Conservation (phyloP, 176 grass and related monocot species). For the Tuctoria greenei region DNA sequence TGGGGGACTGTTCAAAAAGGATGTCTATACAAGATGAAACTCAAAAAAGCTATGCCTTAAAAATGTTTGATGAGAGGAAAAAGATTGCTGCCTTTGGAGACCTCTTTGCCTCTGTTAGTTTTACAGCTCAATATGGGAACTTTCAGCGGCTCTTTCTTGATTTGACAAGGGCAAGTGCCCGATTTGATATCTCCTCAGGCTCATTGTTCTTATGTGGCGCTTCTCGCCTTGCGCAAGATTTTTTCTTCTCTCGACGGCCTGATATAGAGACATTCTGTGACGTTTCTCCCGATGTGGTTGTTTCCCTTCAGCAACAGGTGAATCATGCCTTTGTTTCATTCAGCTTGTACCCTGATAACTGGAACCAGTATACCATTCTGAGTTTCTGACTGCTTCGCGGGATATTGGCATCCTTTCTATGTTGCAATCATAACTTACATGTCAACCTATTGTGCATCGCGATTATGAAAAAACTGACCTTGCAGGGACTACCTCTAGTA, state of each 20-base stretch:
- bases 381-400: background rate
- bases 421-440: background rate
- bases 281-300: constrained; percentile 71
- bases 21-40: constrained; percentile 30
- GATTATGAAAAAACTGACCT: background rate
- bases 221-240: constrained; percentile 61
- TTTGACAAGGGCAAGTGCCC: constrained; percentile 63
- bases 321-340: constrained; percentile 18
- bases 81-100: constrained; percentile 63
- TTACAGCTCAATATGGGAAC: constrained; percentile 81
- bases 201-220: constrained; percentile 70
- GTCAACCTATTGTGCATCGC: background rate
- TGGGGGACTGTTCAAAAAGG: constrained; percentile 62
- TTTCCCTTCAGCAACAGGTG: constrained; percentile 95
- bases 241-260: constrained; percentile 64
- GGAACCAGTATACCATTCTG: background rate
- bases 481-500: background rate
- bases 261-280: constrained; percentile 55
- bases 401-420: background rate
- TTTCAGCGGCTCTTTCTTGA: constrained; percentile 91
- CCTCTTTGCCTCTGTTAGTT: constrained; percentile 77
- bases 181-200: constrained; percentile 71
- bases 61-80: constrained; percentile 47
- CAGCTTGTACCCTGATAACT: constrained; percentile 29
- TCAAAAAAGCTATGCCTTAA: constrained; percentile 43